These are phyloP conservation scores for Chamaecrista fasciculata DNA, from an alignment of 306 rosid species.

Conservation along the genomic window DNA sequence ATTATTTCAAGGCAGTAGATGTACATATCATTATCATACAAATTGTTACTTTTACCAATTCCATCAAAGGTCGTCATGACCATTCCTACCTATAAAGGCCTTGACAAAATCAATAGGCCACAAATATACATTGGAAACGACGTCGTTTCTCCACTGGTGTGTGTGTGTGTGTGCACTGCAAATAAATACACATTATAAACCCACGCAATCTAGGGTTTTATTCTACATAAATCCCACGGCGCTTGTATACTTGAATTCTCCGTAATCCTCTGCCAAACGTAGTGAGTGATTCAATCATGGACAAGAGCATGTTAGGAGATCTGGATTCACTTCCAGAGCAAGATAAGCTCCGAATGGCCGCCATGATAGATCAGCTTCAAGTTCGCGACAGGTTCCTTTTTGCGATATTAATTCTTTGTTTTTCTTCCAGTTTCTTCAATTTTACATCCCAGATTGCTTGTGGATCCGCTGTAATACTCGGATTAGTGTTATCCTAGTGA, in stretches of 20 bases:
- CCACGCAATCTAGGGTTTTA: neutral
- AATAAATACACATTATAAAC: neutral
- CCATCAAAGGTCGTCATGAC: too few species aligned
- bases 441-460: neutral
- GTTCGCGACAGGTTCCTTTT: constrained; percentile 51
- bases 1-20: too few species aligned
- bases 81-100: too few species aligned
- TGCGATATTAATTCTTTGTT: neutral
- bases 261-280: neutral
- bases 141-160: neutral
- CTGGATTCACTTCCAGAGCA: constrained; percentile 48
- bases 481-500: neutral
- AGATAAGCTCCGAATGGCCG: constrained; percentile 55
- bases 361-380: constrained; percentile 66
- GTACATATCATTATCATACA: too few species aligned
- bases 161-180: too few species aligned
- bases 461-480: neutral
- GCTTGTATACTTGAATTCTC: neutral
- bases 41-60: too few species aligned
- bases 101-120: too few species aligned
- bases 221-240: neutral
- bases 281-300: constrained; percentile 27
- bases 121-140: too few species aligned
- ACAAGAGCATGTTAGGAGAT: constrained; percentile 61
- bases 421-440: neutral